A percentile compares a stretch with the other conserved stretches of the same genome.
These are phyloP conservation scores for Pichia gijzeniarum DNA, from an alignment of 805 yeast genomes.

Conservation along the genomic window DNA sequence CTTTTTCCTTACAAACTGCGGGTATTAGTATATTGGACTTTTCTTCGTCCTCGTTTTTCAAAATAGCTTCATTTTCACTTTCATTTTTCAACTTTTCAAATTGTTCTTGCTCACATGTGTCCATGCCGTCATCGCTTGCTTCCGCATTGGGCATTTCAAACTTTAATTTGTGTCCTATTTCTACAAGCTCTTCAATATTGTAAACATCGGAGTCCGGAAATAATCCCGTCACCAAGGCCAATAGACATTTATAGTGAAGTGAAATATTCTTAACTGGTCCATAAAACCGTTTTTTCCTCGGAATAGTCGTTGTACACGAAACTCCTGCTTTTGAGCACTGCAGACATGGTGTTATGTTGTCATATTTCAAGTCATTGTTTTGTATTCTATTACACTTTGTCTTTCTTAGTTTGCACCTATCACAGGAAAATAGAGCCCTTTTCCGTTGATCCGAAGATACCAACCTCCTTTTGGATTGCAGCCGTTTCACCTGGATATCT, in stretches of 20 bases:
- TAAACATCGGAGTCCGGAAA: slow-evolving; percentile 41
- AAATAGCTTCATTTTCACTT: neutral
- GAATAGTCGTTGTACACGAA: slow-evolving; percentile 36
- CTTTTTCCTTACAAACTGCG: neutral
- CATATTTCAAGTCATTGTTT: slow-evolving; percentile 29
- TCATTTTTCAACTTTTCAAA: slow-evolving; percentile 6
- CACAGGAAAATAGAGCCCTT: slow-evolving; percentile 40
- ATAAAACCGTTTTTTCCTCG: slow-evolving; percentile 36
- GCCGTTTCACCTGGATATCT: slow-evolving; percentile 2
- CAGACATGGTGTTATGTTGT: slow-evolving; percentile 34
- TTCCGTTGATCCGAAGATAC: slow-evolving; percentile 35
- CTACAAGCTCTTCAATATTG: slow-evolving; percentile 36
- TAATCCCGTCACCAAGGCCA: slow-evolving; percentile 33
- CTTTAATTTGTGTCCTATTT: slow-evolving; percentile 30
- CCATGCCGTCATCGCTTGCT: slow-evolving; percentile 11
- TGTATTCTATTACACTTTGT: slow-evolving; percentile 36
- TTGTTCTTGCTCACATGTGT: slow-evolving; percentile 3
- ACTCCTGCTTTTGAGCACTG: slow-evolving; percentile 34
- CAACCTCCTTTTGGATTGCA: slow-evolving; percentile 29
- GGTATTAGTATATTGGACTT: no score
- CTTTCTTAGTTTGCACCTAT: slow-evolving; percentile 39
- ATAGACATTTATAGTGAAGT: slow-evolving; percentile 37
- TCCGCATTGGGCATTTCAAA: slow-evolving; percentile 32
- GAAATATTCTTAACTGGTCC: slow-evolving; percentile 39
- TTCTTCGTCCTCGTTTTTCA: neutral